phyloP scores from a whole-genome alignment of 2,329 filamentous ascomycete species.

The Tolypocladium nubicola region DNA sequence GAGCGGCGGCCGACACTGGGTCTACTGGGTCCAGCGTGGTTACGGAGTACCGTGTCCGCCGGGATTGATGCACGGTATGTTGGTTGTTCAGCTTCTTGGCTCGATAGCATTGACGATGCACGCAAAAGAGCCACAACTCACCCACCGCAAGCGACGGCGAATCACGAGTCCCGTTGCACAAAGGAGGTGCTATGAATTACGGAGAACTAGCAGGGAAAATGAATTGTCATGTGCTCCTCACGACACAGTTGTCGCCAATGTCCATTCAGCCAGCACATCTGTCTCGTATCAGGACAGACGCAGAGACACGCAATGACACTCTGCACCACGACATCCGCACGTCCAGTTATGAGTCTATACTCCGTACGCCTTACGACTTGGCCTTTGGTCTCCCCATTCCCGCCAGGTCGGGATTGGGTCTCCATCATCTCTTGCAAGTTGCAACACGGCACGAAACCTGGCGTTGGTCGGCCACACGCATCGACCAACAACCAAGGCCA shows the following conservation, averaged over 20 bases:
- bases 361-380: too few species aligned
- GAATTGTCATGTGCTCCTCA: neutral
- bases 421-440: neutral
- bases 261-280: neutral
- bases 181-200: neutral
- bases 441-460: neutral
- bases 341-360: too few species aligned
- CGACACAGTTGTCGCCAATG: neutral
- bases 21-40: neutral
- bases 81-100: neutral
- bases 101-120: neutral
- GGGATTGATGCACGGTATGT: neutral
- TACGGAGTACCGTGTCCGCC: neutral
- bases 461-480: neutral
- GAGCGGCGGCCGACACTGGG: too few species aligned
- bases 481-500: neutral
- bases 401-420: too few species aligned
- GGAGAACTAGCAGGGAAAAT: neutral
- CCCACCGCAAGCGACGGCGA: neutral
- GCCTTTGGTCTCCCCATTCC: neutral
- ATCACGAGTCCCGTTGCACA: neutral
- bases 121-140: neutral
- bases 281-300: neutral
- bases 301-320: too few species aligned
- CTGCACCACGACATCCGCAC: too few species aligned